phyloP scores from a whole-genome alignment of 2,329 filamentous ascomycete genomes.

The Pseudogymnoascus pannorum region DNA sequence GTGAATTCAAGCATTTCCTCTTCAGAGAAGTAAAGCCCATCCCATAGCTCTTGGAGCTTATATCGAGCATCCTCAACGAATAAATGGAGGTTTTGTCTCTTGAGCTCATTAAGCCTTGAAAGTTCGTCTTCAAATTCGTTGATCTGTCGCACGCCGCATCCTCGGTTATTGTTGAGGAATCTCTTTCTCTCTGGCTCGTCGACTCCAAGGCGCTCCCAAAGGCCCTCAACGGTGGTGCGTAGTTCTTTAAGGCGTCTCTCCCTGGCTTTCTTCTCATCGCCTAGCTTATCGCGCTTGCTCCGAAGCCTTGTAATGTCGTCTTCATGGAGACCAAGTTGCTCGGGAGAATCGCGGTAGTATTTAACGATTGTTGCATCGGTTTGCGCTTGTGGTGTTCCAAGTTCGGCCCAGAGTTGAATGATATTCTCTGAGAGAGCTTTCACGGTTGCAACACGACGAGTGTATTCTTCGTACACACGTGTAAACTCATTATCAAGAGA shows the following conservation, averaged over 20 bases:
- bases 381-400: conserved; percentile 88
- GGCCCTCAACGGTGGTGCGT: conserved; percentile 65
- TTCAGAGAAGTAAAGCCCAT: conserved; percentile 86
- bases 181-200: conserved; percentile 75
- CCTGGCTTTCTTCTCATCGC: conserved; percentile 80
- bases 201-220: conserved; percentile 84
- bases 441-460: conserved; percentile 69
- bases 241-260: conserved; percentile 72
- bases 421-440: conserved; percentile 72
- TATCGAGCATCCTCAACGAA: conserved; percentile 93
- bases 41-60: conserved; percentile 92
- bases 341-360: conserved; percentile 80
- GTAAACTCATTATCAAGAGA: conserved; percentile 87
- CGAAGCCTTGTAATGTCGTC: conserved; percentile 72
- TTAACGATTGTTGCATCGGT: conserved; percentile 84
- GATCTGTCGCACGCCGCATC: conserved; percentile 83
- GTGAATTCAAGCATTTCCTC: conserved; percentile 99
- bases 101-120: conserved; percentile 77
- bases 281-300: conserved; percentile 69
- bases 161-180: conserved; percentile 81
- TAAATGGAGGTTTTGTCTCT: conserved; percentile 87
- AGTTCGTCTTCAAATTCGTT: conserved; percentile 96
- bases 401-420: conserved; percentile 90
- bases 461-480: conserved; percentile 94
- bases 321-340: conserved; percentile 87